Evolutionary conservation across 495 filamentous ascomycete species (phyloP), one percentile per base, ranked within the genome.

Genomic region (Gamarada debralockiae): DNA sequence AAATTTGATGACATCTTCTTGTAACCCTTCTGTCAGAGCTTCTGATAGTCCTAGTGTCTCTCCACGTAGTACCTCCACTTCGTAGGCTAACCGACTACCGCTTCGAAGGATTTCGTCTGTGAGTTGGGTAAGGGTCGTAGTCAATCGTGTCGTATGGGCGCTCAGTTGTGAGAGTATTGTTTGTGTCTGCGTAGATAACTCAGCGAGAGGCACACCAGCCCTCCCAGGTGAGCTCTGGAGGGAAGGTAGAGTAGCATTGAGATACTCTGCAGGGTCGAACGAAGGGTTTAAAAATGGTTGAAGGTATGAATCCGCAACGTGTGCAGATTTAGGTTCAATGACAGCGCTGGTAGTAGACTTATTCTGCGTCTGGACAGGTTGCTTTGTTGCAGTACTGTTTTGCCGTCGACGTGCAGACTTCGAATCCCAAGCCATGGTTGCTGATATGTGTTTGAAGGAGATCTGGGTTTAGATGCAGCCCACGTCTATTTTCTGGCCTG

Each of bases 81-180:
- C 90, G 68, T 98, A 98, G 22, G 91, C 89, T 18, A 98, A 74
- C 9, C 95, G 80, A 53, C 86, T 83, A 20, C 89, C 86, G 57
- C 88, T 85, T 41, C 93, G 82, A 17, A 98, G 74, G 53, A 98
- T 97, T 58, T 97, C 93, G 63, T 97, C 92, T 13, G 92, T 97
- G 50, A 97, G 74, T 51, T 87, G 84, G 25, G 90, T 96, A 21
- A 98, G 78, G 27, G 79, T 87, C 37, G 74, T 84, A n/a, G 92
- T 89, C 13, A 96, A 75, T 18, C 90, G 78, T 14, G 87, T 83
- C 13, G 89, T 93, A 65, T 96, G 90, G 10, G 92, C 86, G 58
- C 86, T 90, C 57, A 97, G 82, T 53, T 92, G 84, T 2, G 92
- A 87, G 48, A 97, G 80, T 25, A 91, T 74, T 2, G 85, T 81